Percentiles rank a stretch among this genome's conserved stretches.
Conservation (phyloP, 2,329 filamentous ascomycete genomes). For the Zarea fungicola region DNA sequence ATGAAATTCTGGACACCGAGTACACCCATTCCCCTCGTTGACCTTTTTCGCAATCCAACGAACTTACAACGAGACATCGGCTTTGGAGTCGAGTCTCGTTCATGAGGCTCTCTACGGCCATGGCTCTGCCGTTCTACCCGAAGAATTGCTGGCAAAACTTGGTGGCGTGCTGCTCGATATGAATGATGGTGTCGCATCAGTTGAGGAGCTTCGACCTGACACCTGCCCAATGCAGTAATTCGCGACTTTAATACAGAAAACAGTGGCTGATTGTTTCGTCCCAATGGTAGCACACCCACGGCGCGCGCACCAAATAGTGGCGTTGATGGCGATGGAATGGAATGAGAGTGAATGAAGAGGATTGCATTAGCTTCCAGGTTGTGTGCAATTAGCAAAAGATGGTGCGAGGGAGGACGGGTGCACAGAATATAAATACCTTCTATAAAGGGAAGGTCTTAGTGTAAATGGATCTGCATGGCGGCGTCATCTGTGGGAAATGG, state of each 20-base stretch:
- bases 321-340: too few relatives aligned
- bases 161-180: constrained; percentile 5
- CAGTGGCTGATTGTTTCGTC: constrained; percentile 6
- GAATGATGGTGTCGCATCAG: background rate
- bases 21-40: too few relatives aligned
- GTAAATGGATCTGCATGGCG: background rate
- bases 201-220: background rate
- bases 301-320: too few relatives aligned
- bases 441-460: constrained; percentile 3
- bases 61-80: too few relatives aligned
- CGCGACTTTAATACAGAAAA: background rate
- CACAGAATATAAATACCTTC: background rate
- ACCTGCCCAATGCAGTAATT: constrained; percentile 8
- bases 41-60: too few relatives aligned
- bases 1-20: too few relatives aligned
- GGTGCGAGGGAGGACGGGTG: background rate
- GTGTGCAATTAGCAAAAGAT: background rate
- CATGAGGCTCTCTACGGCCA: background rate
- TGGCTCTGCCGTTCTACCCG: constrained; percentile 4
- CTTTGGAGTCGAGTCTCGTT: background rate
- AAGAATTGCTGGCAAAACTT: background rate
- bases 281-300: too few relatives aligned
- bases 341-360: too few relatives aligned
- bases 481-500: too few relatives aligned
- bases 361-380: too few relatives aligned